phyloP scores from a whole-genome alignment of 2,329 filamentous ascomycete species.

The Arthrocladium fulminans region DNA sequence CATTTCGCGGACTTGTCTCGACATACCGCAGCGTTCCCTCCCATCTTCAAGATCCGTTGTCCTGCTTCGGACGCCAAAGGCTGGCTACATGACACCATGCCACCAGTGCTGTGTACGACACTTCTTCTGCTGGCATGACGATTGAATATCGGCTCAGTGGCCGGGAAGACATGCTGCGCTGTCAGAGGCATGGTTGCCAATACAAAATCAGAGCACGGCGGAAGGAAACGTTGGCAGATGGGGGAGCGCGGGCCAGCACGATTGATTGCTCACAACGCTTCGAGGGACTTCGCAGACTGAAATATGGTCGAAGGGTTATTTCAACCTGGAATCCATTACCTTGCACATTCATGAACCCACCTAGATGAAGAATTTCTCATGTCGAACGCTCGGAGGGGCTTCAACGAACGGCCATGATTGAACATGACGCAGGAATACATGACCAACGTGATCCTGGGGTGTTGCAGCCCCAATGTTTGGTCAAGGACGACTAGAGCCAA shows the following conservation, averaged over 20 bases:
- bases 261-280: neutral
- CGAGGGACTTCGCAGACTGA: neutral
- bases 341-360: neutral
- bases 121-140: conserved; percentile 73
- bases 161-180: conserved; percentile 42
- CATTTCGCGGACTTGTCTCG: neutral
- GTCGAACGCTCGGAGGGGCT: neutral
- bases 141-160: conserved; percentile 38
- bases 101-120: conserved; percentile 85
- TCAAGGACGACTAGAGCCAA: neutral
- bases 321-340: neutral
- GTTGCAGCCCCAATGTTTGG: neutral
- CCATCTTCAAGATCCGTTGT: conserved; percentile 70
- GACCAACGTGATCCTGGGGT: neutral
- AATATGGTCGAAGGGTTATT: neutral
- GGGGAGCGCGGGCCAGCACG: neutral
- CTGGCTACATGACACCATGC: conserved; percentile 83
- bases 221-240: neutral
- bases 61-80: conserved; percentile 84
- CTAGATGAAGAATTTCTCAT: neutral
- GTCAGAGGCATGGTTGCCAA: conserved; percentile 12
- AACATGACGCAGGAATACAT: neutral
- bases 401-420: neutral
- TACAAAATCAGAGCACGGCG: neutral
- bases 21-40: conserved; percentile 86